Conservation (phyloP, 305 asterid species). For the Fraxinus greggii region DNA sequence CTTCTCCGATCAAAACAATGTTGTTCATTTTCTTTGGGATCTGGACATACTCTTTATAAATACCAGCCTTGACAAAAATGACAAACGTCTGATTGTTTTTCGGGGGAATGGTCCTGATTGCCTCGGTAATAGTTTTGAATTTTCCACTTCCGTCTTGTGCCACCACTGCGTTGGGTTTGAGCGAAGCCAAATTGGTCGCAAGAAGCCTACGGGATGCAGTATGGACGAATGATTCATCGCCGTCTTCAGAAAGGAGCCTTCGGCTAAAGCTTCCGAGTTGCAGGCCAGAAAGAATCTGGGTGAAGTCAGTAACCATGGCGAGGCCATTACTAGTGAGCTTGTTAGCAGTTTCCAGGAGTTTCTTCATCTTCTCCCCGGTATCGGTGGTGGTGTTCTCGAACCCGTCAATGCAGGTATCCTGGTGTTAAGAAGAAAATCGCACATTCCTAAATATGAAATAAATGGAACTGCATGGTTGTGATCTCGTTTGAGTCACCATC, state of each 20-base stretch:
- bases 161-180: conserved; percentile 49
- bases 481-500: neutral
- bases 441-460: neutral
- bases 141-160: conserved; percentile 71
- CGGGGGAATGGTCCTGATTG: conserved; percentile 38
- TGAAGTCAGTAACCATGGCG: conserved; percentile 58
- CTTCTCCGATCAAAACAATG: conserved; percentile 68
- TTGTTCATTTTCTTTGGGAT: conserved; percentile 42
- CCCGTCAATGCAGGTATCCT: conserved; percentile 76
- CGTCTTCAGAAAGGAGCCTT: conserved; percentile 27
- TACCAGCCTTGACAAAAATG: conserved; percentile 63
- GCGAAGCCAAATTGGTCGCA: neutral
- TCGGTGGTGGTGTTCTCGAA: conserved; percentile 78
- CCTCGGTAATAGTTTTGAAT: conserved; percentile 47
- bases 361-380: conserved; percentile 64
- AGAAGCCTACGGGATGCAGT: conserved; percentile 35
- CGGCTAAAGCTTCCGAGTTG: conserved; percentile 39
- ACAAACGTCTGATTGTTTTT: conserved; percentile 35
- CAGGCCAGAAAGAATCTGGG: conserved; percentile 35
- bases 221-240: conserved; percentile 22
- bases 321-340: conserved; percentile 80
- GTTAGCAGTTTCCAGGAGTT: conserved; percentile 38
- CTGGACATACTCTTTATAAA: conserved; percentile 53
- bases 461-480: neutral
- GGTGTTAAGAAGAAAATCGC: neutral